Conservation (phyloP, 352 stramenopile species). For the Globisporangium acanthophoron region DNA sequence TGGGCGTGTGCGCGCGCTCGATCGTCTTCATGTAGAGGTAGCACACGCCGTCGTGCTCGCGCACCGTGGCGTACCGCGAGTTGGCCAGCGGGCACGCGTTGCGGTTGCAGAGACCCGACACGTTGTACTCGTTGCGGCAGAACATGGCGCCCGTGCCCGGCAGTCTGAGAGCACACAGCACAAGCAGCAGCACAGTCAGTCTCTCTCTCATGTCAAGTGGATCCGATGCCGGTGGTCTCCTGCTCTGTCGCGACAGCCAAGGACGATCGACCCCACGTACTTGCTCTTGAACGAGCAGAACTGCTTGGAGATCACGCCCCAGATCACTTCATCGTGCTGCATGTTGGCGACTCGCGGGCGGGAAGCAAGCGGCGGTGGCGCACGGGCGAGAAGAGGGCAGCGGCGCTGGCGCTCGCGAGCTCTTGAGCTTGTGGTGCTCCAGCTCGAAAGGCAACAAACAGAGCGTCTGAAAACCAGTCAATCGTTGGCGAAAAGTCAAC, state of each 20-base stretch:
- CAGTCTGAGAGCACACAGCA: constrained; percentile 15
- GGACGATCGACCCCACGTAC: constrained; percentile 28
- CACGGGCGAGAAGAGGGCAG: no score
- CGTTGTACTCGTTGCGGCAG: constrained; percentile 98
- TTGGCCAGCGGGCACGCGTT: constrained; percentile 96
- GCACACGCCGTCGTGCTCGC: constrained; percentile 94
- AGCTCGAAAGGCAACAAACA: no score
- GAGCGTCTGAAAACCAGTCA: no score
- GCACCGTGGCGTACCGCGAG: constrained; percentile 97
- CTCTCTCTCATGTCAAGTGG: no score
- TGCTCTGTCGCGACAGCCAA: no score
- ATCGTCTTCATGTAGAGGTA: constrained; percentile 99
- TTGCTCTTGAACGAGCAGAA: constrained; percentile 99
- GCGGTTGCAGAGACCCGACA: constrained; percentile 97
- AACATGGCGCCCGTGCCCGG: constrained; percentile 91
- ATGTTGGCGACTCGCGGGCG: constrained; percentile 49
- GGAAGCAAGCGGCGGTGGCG: no score
- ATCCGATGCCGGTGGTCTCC: no score
- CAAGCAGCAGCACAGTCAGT: background rate
- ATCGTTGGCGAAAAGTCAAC: no score
- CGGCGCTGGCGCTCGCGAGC: no score
- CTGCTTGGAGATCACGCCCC: constrained; percentile 97
- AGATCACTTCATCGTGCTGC: constrained; percentile 99
- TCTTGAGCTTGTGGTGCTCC: no score
- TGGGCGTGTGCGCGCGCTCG: constrained; percentile 97